A percentile compares a stretch with the other conserved stretches of the same genome.
phyloP scores from a whole-genome alignment of 208 protist species.

The Trypanosoma rangeli region DNA sequence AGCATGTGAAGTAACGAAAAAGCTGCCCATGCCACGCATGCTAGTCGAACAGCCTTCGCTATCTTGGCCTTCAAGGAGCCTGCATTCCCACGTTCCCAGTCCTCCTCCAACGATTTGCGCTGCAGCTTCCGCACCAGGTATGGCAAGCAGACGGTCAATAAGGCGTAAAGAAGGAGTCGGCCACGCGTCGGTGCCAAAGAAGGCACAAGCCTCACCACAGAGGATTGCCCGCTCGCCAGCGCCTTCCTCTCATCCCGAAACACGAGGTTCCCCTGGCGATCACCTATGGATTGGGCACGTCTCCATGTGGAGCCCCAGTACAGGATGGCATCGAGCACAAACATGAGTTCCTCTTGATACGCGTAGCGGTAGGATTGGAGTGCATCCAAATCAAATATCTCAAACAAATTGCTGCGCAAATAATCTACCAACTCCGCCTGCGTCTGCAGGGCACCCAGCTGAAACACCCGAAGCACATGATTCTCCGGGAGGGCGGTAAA shows the following conservation, averaged over 20 bases:
- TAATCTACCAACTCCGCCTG: conserved; percentile 84
- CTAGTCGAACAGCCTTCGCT: conserved; percentile 49
- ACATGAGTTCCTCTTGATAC: conserved; percentile 79
- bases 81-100: conserved; percentile 59
- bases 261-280: conserved; percentile 85
- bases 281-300: conserved; percentile 68
- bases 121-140: conserved; percentile 81
- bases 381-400: conserved; percentile 63
- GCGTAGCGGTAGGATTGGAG: conserved; percentile 70
- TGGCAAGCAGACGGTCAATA: conserved; percentile 71
- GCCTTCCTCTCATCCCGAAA: conserved; percentile 77
- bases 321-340: conserved; percentile 62
- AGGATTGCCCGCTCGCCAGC: conserved; percentile 37
- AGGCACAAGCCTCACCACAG: conserved; percentile 51
- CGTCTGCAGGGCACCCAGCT: conserved; percentile 67
- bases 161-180: conserved; percentile 66
- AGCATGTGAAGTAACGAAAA: conserved; percentile 82
- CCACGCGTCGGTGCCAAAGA: conserved; percentile 61
- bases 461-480: conserved; percentile 79
- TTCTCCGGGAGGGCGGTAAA: conserved; percentile 79
- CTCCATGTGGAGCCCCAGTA: conserved; percentile 79
- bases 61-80: conserved; percentile 32
- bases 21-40: conserved; percentile 46
- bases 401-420: conserved; percentile 57
- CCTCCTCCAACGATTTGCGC: conserved; percentile 65